phyloP scores from a whole-genome alignment of 1,284 basidiomycete species.

The Neotropicomus parvogracilis region DNA sequence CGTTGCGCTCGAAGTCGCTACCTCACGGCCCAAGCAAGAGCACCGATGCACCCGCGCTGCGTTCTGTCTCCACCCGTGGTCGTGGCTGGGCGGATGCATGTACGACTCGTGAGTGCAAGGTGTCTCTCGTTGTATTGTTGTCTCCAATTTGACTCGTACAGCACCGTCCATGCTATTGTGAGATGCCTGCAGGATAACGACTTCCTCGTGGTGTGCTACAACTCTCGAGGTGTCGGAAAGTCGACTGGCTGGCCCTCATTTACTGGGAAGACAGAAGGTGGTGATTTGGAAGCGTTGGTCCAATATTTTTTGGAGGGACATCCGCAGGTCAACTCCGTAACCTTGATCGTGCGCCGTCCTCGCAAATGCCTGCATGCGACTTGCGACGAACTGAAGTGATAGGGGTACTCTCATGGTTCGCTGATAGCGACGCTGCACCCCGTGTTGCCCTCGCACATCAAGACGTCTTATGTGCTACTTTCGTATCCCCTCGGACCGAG shows the following conservation, averaged over 20 bases:
- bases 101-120: slow-evolving; percentile 59
- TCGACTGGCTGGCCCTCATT: slow-evolving; percentile 70
- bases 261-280: slow-evolving; percentile 62
- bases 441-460: slow-evolving; percentile 42
- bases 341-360: slow-evolving; percentile 47
- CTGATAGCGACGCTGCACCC: slow-evolving; percentile 66
- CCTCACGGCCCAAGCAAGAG: slow-evolving; percentile 14
- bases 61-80: slow-evolving; percentile 74
- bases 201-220: slow-evolving; percentile 66
- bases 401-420: slow-evolving; percentile 82
- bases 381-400: slow-evolving; percentile 4
- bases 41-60: slow-evolving; percentile 43
- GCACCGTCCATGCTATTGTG: slow-evolving; percentile 24
- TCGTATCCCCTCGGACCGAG: slow-evolving; percentile 75
- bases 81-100: slow-evolving; percentile 72
- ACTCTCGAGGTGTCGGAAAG: slow-evolving; percentile 70
- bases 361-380: slow-evolving; percentile 2
- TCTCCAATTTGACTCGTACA: slow-evolving; percentile 7
- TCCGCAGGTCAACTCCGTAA: slow-evolving; percentile 44
- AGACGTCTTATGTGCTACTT: slow-evolving; percentile 63
- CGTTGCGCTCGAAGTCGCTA: slow-evolving; percentile 25
- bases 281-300: slow-evolving; percentile 63
- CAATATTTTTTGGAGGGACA: slow-evolving; percentile 49
- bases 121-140: not conserved
- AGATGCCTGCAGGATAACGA: slow-evolving; percentile 41